A percentile compares a stretch with the other conserved stretches of the same genome.
phyloP scores from a whole-genome alignment of 192 early-diverging fungal genomes.

The Lobulomyces angularis region DNA sequence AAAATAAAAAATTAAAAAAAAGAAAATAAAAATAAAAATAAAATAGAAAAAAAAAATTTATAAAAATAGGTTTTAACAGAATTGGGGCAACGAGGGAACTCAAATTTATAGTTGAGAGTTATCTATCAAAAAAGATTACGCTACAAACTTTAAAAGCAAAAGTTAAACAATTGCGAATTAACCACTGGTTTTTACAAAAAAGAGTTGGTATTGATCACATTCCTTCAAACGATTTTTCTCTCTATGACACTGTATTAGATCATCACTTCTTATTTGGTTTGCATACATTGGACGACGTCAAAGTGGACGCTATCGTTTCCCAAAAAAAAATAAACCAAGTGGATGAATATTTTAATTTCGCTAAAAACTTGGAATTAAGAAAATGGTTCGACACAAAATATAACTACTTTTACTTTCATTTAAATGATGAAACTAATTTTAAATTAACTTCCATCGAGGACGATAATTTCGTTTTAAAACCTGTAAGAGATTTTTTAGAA shows the following conservation, averaged over 20 bases:
- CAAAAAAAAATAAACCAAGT: conserved; percentile 25
- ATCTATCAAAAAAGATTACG: too few relatives aligned
- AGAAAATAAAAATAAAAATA: too few relatives aligned
- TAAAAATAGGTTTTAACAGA: too few relatives aligned
- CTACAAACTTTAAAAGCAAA: too few relatives aligned
- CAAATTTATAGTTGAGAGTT: too few relatives aligned
- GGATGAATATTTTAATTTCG: conserved; percentile 95
- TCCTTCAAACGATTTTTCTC: conserved; percentile 87
- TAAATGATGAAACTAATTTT: not conserved
- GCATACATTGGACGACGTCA: conserved; percentile 48
- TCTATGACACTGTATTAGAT: conserved; percentile 35
- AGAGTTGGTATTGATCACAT: conserved; percentile 61
- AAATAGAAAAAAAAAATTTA: too few relatives aligned
- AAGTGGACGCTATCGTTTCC: too few relatives aligned
- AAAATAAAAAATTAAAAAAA: too few relatives aligned
- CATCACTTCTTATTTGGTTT: conserved; percentile 36
- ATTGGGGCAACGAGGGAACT: too few relatives aligned
- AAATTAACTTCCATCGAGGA: conserved; percentile 16
- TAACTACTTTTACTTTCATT: conserved; percentile 32
- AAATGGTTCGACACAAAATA: conserved; percentile 99
- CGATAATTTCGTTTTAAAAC: conserved; percentile 47
- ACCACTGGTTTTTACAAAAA: conserved; percentile 44
- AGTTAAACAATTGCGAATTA: too few relatives aligned
- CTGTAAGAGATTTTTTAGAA: conserved; percentile 76
- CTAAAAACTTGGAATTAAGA: conserved; percentile 96